phyloP scores from a whole-genome alignment of 108 stramenopile genomes.

The Skeletonema tropicum region DNA sequence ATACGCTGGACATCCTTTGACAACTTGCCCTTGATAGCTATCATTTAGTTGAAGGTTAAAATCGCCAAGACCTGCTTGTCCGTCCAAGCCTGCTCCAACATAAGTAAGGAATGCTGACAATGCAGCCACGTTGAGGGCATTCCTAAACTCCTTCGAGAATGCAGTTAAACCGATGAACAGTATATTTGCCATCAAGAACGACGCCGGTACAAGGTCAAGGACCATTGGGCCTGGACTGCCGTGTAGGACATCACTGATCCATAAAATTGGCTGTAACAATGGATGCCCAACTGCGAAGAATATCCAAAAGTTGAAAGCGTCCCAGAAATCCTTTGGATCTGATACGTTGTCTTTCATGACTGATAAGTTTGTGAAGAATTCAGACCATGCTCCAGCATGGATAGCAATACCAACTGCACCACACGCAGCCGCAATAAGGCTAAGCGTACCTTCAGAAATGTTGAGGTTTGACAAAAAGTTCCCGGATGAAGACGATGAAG shows the following conservation, averaged over 20 bases:
- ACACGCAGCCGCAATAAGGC: slow-evolving; percentile 51
- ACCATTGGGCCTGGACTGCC: slow-evolving; percentile 82
- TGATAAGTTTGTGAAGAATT: slow-evolving; percentile 68
- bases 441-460: slow-evolving; percentile 58
- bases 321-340: slow-evolving; percentile 77
- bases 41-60: slow-evolving; percentile 90
- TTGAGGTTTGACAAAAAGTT: slow-evolving; percentile 28
- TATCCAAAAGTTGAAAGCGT: slow-evolving; percentile 91
- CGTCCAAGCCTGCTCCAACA: slow-evolving; percentile 86
- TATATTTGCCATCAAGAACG: slow-evolving; percentile 75
- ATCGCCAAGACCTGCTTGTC: slow-evolving; percentile 81
- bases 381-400: slow-evolving; percentile 69
- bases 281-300: slow-evolving; percentile 93
- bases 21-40: slow-evolving; percentile 75
- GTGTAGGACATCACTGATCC: slow-evolving; percentile 90
- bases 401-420: slow-evolving; percentile 60
- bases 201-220: slow-evolving; percentile 72
- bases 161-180: slow-evolving; percentile 70
- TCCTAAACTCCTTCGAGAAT: slow-evolving; percentile 72
- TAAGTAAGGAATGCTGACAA: slow-evolving; percentile 77
- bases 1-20: slow-evolving; percentile 89
- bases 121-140: slow-evolving; percentile 78
- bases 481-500: slow-evolving; percentile 5
- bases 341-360: slow-evolving; percentile 76
- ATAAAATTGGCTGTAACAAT: slow-evolving; percentile 85